Evolutionary conservation across 73 alveolate species (phyloP), one percentile per base, ranked within the genome.

Genomic region (Symbiodinium pilosum): DNA sequence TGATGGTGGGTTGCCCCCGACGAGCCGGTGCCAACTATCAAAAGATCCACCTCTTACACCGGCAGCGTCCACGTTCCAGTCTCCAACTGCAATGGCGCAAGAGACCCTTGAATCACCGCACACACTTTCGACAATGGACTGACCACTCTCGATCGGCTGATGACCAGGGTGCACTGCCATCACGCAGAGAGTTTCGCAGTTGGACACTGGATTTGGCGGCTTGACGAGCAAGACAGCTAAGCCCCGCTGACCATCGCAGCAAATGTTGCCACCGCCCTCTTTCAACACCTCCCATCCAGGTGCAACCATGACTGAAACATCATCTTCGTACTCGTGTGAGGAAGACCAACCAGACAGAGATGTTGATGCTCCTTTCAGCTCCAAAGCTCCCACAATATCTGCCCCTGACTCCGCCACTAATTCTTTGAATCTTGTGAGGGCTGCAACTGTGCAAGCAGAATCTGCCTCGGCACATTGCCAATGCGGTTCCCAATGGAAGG

Each of bases 61-160:
- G 16, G 94, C 94, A 87, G 94, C 94, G 52, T 87, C 94, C 94
- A 87, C 94, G 36, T 87, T 87, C 94, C 94, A 87, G 73, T 87
- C 94, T 36, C 94, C 94, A 40, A 87, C 41, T 26, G 94, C 94
- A 39, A 87, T 87, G 36, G 94, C 94, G 94, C 94, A 87, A 4
- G 43, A 28, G 94, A n/a, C 41, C 43, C 77, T 18, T 18, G 77
- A 47, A 40, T 36, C 40, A 41, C 94, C 94, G 40, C 94, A 87
- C 36, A 87, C 86, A 36, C 85, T 40, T 87, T 87, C 51, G 43
- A 87, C 94, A 32, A 87, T 87, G 83, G 83, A 51, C 81, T 87
- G 52, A 24, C 47, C 54, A 39, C 94, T 87, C 73, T 87, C 69
- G 68, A 87, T 87, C 24, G 94, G 94, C 43, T 36, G n/a, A 54